Conservation (phyloP, 2,329 filamentous ascomycete species). For the Teratosphaeria epicoccoides region DNA sequence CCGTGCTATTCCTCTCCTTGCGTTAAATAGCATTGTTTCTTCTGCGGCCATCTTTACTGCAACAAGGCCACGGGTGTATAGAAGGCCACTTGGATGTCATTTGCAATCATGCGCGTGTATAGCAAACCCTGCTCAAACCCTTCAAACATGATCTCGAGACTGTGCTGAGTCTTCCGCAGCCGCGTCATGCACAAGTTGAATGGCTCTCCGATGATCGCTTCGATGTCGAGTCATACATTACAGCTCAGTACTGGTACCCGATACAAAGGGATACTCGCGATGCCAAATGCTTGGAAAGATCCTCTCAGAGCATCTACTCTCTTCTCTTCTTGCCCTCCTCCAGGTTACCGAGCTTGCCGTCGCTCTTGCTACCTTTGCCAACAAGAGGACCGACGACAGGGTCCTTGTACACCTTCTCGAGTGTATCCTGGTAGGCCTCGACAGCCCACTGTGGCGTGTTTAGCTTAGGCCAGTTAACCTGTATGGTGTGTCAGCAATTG, state of each 20-base stretch:
- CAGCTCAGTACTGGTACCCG: background rate
- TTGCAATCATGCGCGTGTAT: too few relatives aligned
- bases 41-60: too few relatives aligned
- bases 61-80: too few relatives aligned
- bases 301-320: constrained; percentile 43
- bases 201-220: background rate
- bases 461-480: constrained; percentile 98
- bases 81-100: too few relatives aligned
- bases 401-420: constrained; percentile 72
- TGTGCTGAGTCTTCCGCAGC: background rate
- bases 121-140: too few relatives aligned
- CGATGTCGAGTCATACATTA: background rate
- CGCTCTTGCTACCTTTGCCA: constrained; percentile 54
- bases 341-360: constrained; percentile 68
- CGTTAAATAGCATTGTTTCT: too few relatives aligned
- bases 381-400: constrained; percentile 68
- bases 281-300: background rate
- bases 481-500: constrained; percentile 10
- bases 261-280: background rate
- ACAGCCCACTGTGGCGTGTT: constrained; percentile 77
- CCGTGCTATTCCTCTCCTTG: too few relatives aligned
- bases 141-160: background rate
- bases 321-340: constrained; percentile 99
- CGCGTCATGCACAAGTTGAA: background rate
- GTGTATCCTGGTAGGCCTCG: constrained; percentile 81